Evolutionary conservation across 768 basidiomycete species (phyloP).

Genomic region (Terana coerulea): DNA sequence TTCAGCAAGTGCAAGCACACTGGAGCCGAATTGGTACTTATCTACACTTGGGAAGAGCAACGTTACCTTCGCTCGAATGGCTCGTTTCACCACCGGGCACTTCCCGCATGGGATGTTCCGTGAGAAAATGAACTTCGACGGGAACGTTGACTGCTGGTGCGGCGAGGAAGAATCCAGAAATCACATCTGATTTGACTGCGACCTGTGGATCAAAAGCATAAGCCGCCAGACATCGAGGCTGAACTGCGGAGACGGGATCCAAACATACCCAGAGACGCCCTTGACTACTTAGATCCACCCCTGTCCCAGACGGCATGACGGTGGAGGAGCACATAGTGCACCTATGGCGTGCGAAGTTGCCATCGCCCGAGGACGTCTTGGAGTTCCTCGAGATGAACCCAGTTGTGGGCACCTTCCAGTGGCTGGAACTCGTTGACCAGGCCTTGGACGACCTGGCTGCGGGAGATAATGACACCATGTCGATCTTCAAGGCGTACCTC

Average conservation of each 20-base stretch:
- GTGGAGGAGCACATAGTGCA: background rate
- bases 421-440: constrained; percentile 3
- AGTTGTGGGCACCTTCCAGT: constrained; percentile 1
- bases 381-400: constrained; percentile 8
- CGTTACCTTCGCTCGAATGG: background rate
- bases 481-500: background rate
- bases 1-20: background rate
- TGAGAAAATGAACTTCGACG: constrained; percentile 1
- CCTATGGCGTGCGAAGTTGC: background rate
- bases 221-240: background rate
- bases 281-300: background rate
- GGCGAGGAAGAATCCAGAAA: background rate
- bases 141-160: background rate
- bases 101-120: constrained; percentile 5
- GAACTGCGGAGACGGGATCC: background rate
- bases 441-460: background rate
- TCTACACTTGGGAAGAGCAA: background rate
- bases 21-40: background rate
- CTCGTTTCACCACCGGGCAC: background rate
- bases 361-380: background rate
- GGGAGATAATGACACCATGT: background rate
- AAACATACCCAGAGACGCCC: background rate
- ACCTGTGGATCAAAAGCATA: constrained; percentile 7
- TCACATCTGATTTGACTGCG: constrained; percentile 12
- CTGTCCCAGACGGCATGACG: background rate